Conservation (phyloP, 140 eudicot species). For the Stevia rebaudiana region DNA sequence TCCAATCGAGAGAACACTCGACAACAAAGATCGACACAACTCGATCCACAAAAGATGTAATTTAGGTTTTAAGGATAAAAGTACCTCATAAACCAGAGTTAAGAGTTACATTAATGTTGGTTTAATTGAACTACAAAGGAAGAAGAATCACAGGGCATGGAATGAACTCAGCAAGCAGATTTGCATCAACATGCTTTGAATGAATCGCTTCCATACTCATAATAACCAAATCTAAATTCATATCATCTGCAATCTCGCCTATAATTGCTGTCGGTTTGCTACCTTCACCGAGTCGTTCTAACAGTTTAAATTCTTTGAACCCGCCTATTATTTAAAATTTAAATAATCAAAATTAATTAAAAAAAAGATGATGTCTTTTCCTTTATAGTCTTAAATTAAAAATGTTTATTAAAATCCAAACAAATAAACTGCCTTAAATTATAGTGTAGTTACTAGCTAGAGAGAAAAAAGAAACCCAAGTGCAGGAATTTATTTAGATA, state of each 20-base stretch:
- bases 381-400: no score
- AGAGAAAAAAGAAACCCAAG: not conserved
- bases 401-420: not conserved
- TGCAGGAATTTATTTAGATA: not conserved
- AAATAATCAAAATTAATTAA: slow-evolving; percentile 1
- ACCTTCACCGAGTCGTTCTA: slow-evolving; percentile 95
- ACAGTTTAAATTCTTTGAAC: slow-evolving; percentile 75
- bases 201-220: slow-evolving; percentile 99
- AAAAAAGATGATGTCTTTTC: not conserved
- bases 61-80: not conserved
- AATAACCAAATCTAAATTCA: slow-evolving; percentile 81
- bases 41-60: slow-evolving; percentile 2
- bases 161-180: slow-evolving; percentile 87
- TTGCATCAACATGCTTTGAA: slow-evolving; percentile 95
- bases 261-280: slow-evolving; percentile 87
- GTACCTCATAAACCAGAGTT: slow-evolving; percentile 18
- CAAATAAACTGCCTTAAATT: not conserved
- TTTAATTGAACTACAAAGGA: slow-evolving; percentile 49
- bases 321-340: slow-evolving; percentile 46
- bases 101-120: slow-evolving; percentile 6
- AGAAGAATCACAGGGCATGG: slow-evolving; percentile 93
- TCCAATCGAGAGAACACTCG: slow-evolving; percentile 16
- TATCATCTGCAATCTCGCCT: slow-evolving; percentile 91
- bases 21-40: slow-evolving; percentile 9
- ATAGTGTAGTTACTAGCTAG: not conserved